Evolutionary conservation across 805 yeast species (phyloP), one percentile per base, ranked within the genome.

Genomic region (Ogataea neopini): DNA sequence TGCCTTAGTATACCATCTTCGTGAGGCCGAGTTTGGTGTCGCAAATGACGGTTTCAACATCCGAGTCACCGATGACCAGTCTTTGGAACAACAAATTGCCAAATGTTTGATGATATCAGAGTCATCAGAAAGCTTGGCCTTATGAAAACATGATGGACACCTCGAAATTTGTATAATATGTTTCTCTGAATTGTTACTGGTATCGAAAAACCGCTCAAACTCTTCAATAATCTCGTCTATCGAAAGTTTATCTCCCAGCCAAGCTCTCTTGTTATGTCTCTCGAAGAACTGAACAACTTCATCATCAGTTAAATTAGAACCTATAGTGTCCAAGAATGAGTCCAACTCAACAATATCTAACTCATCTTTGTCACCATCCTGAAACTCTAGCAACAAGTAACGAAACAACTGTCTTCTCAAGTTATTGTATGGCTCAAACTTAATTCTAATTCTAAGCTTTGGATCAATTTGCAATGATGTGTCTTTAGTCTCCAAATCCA

Each of bases 1-100:
- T 2, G 87, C 78, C 58, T 86, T 89, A 3, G 91, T 76, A 60
- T 86, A 88, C 98, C 98, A 91, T 50, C 90, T 80, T 56, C 88
- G 83, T 3, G 91, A 79, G 0, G 98, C 98, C 56, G 84, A 80
- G 40, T 80, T 83, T 1, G 92, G 78, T 0, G 97, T 81, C 2
- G 88, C 92, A 60, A 80, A 92, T 1, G 84, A 72, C 1, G 87
- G 78, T 42, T 81, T 80, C 37, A 86, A 67, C 5, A 84, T 63
- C 56, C 83, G 79, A 51, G 81, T 81, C 20, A 83, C 85, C 26
- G 80, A 74, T 41, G 84, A 77, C 87, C 90, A 83, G 49, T 85
- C 88, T 49, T 83, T 82, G 23, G 86, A 80, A 0, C 88, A 83
- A 67, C 99, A 94, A 1, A 88, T 80, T 0, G 96, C 92, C 45